These are phyloP conservation scores for Colletotrichum trifolii DNA, from an alignment of 2,329 filamentous ascomycete species.

Conservation along the genomic window DNA sequence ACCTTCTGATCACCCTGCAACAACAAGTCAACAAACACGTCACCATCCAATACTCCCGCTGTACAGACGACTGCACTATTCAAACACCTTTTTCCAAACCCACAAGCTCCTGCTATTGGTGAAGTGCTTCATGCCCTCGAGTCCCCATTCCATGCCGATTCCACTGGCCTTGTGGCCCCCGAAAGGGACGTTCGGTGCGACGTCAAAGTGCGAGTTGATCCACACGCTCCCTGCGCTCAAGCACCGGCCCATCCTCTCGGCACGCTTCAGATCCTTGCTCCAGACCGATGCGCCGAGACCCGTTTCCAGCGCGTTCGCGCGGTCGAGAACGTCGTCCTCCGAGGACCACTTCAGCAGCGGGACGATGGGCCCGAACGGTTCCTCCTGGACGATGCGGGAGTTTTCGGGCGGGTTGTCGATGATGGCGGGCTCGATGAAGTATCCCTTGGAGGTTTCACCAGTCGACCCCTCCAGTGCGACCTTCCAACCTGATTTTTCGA, in stretches of 20 bases:
- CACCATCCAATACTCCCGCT: too few relatives aligned
- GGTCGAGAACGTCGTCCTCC: conserved; percentile 68
- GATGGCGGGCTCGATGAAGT: conserved; percentile 67
- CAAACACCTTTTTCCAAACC: conserved; percentile 42
- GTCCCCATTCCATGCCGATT: conserved; percentile 58
- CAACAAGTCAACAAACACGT: too few relatives aligned
- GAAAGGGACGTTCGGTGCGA: conserved; percentile 53
- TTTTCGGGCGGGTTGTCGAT: conserved; percentile 68
- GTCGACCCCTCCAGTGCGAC: conserved; percentile 22
- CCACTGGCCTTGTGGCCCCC: conserved; percentile 65
- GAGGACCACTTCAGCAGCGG: conserved; percentile 70
- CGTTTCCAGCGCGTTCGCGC: conserved; percentile 63
- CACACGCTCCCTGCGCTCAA: conserved; percentile 70
- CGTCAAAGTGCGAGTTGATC: conserved; percentile 64
- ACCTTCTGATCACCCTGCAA: too few relatives aligned
- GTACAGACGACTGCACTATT: conserved; percentile 7
- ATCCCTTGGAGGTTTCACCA: conserved; percentile 52
- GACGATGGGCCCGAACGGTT: conserved; percentile 67
- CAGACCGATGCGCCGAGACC: conserved; percentile 70
- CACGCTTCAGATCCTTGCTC: conserved; percentile 62
- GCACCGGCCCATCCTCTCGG: conserved; percentile 61
- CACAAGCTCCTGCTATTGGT: conserved; percentile 44
- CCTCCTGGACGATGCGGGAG: conserved; percentile 65
- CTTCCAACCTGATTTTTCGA: conserved; percentile 47
- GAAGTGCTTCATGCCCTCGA: conserved; percentile 50